Evolutionary conservation across 1,284 basidiomycete genomes (phyloP), one percentile per base, ranked within the genome.

Genomic region (Cutaneotrichosporon sp.): DNA sequence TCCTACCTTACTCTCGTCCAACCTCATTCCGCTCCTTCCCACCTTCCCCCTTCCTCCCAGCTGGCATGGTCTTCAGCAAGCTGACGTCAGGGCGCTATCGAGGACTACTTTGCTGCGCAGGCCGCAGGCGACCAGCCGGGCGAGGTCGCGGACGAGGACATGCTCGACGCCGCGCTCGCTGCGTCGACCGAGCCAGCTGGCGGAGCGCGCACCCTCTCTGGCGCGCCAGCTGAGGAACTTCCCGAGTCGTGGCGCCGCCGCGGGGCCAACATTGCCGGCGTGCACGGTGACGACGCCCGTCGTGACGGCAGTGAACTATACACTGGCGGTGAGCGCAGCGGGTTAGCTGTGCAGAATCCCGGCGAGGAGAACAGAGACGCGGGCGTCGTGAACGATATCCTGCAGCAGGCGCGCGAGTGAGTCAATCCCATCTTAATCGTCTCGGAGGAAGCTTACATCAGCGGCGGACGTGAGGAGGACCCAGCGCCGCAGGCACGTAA

Each of bases 291-390:
- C 49, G 60, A 66, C 16, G 75, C 56, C 38, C 56, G 52, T 21
- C 60, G 69, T 18, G 67, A 60, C 8, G 38, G 84, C 81, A 60
- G 88, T 71, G 32, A 89, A 83, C 71, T 80, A 30, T 81, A 78
- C 61, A 88, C 92, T 4, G 93, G 92, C 38, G 92, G 93, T 0
- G 92, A 94, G 76, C 83, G 89, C 71, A 97, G 94, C 80, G 96
- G 94, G 0, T 84, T 99, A 46, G 91, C 89, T 3, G 87, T 99
- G 0, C 87, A 97, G 80, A 92, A 94, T 74, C 96, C 95, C 8
- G 74, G 74, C 55, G 85, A 88, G 67, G 79, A 36, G n/a, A 65
- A 67, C 13, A 42, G 42, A 7, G 64, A 40, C n/a, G 34, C 46
- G 1, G 56, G 60, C 30, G 58, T 92, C 65, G 91, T 98, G 6